Evolutionary conservation across 1,284 basidiomycete genomes (phyloP).

Genomic region (Ustilago crameri): DNA sequence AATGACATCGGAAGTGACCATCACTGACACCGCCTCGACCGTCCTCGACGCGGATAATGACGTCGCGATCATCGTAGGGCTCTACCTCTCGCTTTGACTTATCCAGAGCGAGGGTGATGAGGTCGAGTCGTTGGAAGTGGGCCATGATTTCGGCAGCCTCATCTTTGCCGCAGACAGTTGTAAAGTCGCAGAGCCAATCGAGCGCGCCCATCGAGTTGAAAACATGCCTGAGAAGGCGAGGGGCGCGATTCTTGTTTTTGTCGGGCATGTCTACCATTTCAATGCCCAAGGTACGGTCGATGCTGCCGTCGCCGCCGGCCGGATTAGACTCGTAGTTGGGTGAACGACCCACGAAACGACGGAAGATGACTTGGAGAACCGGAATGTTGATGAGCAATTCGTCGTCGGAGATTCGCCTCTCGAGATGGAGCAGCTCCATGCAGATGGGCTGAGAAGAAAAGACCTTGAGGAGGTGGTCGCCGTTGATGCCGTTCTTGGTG

Average conservation of each 20-base stretch:
- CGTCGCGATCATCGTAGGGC: slow-evolving; percentile 49
- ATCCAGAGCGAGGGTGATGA: slow-evolving; percentile 80
- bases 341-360: slow-evolving; percentile 84
- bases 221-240: slow-evolving; percentile 80
- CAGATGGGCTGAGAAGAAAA: slow-evolving; percentile 95
- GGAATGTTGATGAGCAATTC: slow-evolving; percentile 95
- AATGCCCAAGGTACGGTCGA: slow-evolving; percentile 71
- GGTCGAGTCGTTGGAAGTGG: slow-evolving; percentile 94
- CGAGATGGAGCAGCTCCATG: slow-evolving; percentile 96
- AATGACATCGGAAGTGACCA: slow-evolving; percentile 88
- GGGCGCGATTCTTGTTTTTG: slow-evolving; percentile 76
- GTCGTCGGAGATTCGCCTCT: slow-evolving; percentile 89
- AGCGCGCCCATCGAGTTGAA: slow-evolving; percentile 87
- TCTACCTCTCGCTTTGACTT: slow-evolving; percentile 66
- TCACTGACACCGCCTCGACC: slow-evolving; percentile 47
- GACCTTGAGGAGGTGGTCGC: slow-evolving; percentile 86
- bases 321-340: slow-evolving; percentile 43
- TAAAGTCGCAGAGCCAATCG: slow-evolving; percentile 98
- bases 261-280: slow-evolving; percentile 75
- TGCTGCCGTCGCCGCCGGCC: slow-evolving; percentile 13
- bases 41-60: slow-evolving; percentile 60
- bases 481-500: slow-evolving; percentile 96
- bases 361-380: slow-evolving; percentile 93
- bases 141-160: slow-evolving; percentile 97
- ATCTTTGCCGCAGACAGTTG: slow-evolving; percentile 92